A percentile compares a stretch with the other conserved stretches of the same genome.
Evolutionary conservation across 257 asterid species (phyloP).

Genomic region (Solanum sitiens): DNA sequence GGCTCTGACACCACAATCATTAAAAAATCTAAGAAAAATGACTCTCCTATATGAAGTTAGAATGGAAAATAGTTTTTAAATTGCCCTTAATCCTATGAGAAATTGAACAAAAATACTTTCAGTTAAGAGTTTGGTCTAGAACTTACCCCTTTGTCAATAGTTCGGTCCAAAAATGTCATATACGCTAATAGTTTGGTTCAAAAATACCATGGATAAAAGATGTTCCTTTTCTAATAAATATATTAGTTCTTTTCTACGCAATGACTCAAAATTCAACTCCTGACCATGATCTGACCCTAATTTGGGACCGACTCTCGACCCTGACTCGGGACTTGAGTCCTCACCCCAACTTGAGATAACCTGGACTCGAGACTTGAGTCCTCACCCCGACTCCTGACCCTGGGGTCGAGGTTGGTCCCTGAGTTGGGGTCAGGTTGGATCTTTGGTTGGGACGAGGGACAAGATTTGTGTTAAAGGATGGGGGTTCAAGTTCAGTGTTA

Average conservation of each 20-base stretch:
- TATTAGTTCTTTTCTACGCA: neutral
- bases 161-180: neutral
- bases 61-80: neutral
- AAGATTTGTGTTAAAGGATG: neutral
- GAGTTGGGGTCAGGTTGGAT: neutral
- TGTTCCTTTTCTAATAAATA: too few relatives aligned
- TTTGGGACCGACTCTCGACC: neutral
- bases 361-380: neutral
- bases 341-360: neutral
- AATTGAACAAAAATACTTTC: neutral
- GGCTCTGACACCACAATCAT: neutral
- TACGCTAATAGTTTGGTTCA: rapidly evolving
- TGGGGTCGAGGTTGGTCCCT: neutral
- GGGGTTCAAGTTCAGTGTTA: neutral
- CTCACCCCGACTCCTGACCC: neutral
- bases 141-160: neutral
- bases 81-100: neutral
- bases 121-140: neutral
- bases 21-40: neutral
- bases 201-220: too few relatives aligned
- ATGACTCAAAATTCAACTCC: neutral
- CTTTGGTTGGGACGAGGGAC: neutral
- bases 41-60: neutral
- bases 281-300: neutral
- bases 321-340: neutral